phyloP scores from a whole-genome alignment of 1,284 basidiomycete species.

The Rhizopogon hawkerae region DNA sequence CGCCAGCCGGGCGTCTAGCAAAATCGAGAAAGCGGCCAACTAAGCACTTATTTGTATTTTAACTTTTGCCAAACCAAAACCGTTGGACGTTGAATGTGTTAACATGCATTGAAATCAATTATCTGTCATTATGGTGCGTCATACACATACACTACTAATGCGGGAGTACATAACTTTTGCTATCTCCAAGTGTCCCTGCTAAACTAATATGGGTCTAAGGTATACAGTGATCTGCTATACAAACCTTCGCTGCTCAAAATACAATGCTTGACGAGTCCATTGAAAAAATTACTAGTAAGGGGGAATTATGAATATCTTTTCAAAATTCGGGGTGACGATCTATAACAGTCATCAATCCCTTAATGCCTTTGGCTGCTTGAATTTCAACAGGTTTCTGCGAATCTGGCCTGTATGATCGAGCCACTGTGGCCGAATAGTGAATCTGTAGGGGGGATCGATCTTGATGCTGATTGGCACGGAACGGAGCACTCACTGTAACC shows the following conservation, averaged over 20 bases:
- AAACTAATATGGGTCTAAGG: constrained; percentile 11
- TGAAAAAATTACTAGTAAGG: not conserved
- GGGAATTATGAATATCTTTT: constrained; percentile 9
- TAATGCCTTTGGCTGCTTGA: constrained; percentile 28
- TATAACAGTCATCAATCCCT: constrained; percentile 29
- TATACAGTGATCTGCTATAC: constrained; percentile 13
- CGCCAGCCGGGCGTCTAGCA: constrained; percentile 55
- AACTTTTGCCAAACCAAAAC: not conserved
- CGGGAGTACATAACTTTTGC: constrained; percentile 26
- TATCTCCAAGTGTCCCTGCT: constrained; percentile 13
- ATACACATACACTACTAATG: constrained; percentile 14
- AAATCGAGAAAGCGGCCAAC: constrained; percentile 40
- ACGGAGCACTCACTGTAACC: constrained; percentile 21
- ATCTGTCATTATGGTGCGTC: constrained; percentile 3
- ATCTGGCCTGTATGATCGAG: constrained; percentile 28
- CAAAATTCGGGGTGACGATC: constrained; percentile 25
- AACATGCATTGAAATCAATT: not conserved
- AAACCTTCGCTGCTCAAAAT: constrained; percentile 15
- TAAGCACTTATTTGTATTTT: not conserved
- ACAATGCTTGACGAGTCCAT: constrained; percentile 18
- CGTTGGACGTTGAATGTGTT: not conserved
- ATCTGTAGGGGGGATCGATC: constrained; percentile 18
- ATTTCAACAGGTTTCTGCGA: constrained; percentile 28
- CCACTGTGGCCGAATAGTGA: constrained; percentile 27
- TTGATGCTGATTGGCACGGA: constrained; percentile 6